Conservation (phyloP, 106 monocot species). For the Chionographis japonica region DNA sequence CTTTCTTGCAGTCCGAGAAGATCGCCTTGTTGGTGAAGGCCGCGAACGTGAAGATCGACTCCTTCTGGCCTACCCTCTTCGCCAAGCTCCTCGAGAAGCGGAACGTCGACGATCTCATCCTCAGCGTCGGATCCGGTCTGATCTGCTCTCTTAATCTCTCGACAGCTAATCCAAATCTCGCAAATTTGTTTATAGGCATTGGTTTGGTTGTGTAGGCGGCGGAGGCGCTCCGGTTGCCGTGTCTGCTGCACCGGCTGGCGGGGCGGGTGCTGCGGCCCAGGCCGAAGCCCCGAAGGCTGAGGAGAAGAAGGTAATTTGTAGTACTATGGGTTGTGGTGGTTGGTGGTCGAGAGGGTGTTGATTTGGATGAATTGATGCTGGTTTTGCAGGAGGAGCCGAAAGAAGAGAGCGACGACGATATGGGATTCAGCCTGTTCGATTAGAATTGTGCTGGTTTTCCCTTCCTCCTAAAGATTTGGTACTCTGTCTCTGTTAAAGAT, state of each 20-base stretch:
- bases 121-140: slow-evolving; percentile 53
- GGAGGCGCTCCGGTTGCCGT: slow-evolving; percentile 45
- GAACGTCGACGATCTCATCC: slow-evolving; percentile 63
- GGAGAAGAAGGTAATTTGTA: slow-evolving; percentile 44
- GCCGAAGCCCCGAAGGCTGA: slow-evolving; percentile 37
- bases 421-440: slow-evolving; percentile 63
- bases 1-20: slow-evolving; percentile 47
- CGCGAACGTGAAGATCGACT: slow-evolving; percentile 46
- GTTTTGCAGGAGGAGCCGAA: slow-evolving; percentile 44
- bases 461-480: neutral
- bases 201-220: slow-evolving; percentile 28
- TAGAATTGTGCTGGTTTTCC: slow-evolving; percentile 13
- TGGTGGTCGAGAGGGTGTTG: neutral
- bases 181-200: neutral
- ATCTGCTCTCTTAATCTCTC: neutral
- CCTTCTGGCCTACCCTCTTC: slow-evolving; percentile 67
- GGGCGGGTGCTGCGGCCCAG: slow-evolving; percentile 31
- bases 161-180: too few relatives aligned
- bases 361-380: slow-evolving; percentile 1
- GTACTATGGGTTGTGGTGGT: neutral
- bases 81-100: slow-evolving; percentile 63
- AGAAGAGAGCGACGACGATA: slow-evolving; percentile 63
- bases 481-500: neutral
- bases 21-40: slow-evolving; percentile 49
- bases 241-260: slow-evolving; percentile 32